phyloP scores from a whole-genome alignment of 192 early-diverging fungal genomes.

The Coemansia sp. region DNA sequence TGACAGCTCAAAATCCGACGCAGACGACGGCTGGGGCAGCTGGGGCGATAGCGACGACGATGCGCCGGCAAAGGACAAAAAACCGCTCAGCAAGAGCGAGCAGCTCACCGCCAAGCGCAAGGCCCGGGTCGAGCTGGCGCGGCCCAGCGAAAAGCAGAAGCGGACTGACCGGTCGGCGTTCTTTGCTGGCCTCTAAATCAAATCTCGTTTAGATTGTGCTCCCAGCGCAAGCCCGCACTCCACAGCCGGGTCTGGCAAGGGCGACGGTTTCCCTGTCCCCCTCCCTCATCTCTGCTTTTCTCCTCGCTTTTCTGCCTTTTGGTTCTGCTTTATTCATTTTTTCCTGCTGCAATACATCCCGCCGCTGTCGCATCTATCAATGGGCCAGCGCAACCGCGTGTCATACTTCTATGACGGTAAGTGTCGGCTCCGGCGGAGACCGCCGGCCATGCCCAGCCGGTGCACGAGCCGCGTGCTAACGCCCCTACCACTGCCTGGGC shows the following conservation, averaged over 20 bases:
- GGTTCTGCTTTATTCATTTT: neutral
- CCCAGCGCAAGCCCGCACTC: neutral
- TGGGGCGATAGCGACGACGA: constrained; percentile 18
- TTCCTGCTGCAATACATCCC: neutral
- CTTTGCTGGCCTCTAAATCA: constrained; percentile 27
- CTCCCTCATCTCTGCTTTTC: too few relatives aligned
- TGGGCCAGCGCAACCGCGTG: constrained; percentile 33
- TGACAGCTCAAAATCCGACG: constrained; percentile 21
- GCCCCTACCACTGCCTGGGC: neutral
- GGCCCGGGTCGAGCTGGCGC: constrained; percentile 7
- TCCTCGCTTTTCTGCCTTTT: too few relatives aligned
- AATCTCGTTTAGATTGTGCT: too few relatives aligned
- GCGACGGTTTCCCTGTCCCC: too few relatives aligned
- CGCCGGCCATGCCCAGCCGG: neutral
- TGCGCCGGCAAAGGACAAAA: constrained; percentile 4
- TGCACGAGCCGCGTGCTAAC: neutral
- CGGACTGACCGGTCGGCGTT: constrained; percentile 23
- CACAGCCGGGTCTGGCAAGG: neutral
- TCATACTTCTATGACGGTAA: constrained; percentile 57
- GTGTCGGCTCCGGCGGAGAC: neutral
- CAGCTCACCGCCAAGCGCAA: constrained; percentile 31
- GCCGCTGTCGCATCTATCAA: too few relatives aligned
- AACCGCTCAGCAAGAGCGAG: constrained; percentile 7
- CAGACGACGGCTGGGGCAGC: constrained; percentile 37
- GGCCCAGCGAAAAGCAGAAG: constrained; percentile 13